These are phyloP conservation scores for Oenanthe javanica DNA, from an alignment of 140 eudicot genomes.

Conservation along the genomic window DNA sequence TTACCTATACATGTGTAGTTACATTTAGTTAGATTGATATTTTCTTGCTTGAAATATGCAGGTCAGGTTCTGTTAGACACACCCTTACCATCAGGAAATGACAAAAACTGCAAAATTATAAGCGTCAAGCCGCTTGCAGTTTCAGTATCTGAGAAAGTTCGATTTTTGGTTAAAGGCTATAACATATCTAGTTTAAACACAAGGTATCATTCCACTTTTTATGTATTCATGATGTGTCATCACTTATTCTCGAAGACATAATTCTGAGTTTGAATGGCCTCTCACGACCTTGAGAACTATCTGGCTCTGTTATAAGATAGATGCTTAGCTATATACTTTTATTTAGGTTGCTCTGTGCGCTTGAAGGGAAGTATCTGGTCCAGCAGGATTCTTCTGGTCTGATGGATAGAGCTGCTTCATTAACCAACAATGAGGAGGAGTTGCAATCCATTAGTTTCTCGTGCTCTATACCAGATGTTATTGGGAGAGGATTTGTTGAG, in stretches of 20 bases:
- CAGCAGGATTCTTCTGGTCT: slow-evolving; percentile 44
- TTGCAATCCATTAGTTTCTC: slow-evolving; percentile 50
- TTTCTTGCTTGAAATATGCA: slow-evolving; percentile 22
- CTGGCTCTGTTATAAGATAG: background rate
- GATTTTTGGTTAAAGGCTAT: slow-evolving; percentile 57
- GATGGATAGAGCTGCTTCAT: slow-evolving; percentile 36
- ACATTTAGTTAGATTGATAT: background rate
- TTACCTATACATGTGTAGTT: background rate
- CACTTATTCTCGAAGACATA: background rate
- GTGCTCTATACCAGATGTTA: slow-evolving; percentile 55
- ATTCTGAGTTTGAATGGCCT: background rate
- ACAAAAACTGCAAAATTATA: slow-evolving; percentile 39
- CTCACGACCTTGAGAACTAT: slow-evolving; percentile 8
- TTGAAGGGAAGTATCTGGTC: slow-evolving; percentile 76
- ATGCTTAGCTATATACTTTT: slow-evolving; percentile 5
- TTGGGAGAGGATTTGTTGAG: slow-evolving; percentile 97
- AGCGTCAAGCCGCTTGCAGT: slow-evolving; percentile 82
- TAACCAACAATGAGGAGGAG: slow-evolving; percentile 44
- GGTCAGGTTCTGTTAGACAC: slow-evolving; percentile 82
- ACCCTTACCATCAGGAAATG: slow-evolving; percentile 39
- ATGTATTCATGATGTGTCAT: background rate
- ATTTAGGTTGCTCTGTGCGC: slow-evolving; percentile 66
- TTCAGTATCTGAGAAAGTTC: slow-evolving; percentile 39
- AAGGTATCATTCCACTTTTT: slow-evolving; percentile 41
- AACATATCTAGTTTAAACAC: slow-evolving; percentile 58